Evolutionary conservation across 2,329 filamentous ascomycete genomes (phyloP).

Genomic region (Fusarium sp.): DNA sequence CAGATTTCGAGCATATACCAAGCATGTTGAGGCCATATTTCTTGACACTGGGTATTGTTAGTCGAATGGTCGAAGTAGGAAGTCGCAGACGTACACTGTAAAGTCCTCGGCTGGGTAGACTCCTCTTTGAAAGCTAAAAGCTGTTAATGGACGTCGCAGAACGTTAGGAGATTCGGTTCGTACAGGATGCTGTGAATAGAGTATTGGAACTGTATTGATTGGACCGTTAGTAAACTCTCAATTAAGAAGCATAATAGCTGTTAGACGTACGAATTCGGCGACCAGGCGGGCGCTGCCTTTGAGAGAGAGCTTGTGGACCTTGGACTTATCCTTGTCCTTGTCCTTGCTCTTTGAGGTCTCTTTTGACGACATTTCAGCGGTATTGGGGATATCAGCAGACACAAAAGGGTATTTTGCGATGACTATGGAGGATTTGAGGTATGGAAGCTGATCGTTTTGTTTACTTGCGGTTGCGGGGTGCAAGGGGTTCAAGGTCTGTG

Average conservation of each 20-base stretch:
- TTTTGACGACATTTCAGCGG: constrained; percentile 49
- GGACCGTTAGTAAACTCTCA: constrained; percentile 33
- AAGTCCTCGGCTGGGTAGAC: constrained; percentile 97
- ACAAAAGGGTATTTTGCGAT: background rate
- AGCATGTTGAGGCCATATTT: constrained; percentile 99
- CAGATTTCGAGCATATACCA: constrained; percentile 59
- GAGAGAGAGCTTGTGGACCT: constrained; percentile 93
- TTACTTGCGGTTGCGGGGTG: constrained; percentile 50
- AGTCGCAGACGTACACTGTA: constrained; percentile 74
- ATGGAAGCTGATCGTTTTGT: constrained; percentile 38
- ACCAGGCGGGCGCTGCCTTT: constrained; percentile 88
- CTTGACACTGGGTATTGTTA: constrained; percentile 72
- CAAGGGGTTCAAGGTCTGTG: constrained; percentile 42
- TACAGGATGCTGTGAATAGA: constrained; percentile 97
- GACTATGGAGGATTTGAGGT: constrained; percentile 1
- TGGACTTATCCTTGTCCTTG: constrained; percentile 81
- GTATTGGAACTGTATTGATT: constrained; percentile 81
- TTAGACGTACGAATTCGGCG: constrained; percentile 87
- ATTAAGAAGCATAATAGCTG: background rate
- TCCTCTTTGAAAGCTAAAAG: constrained; percentile 81
- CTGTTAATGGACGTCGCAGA: constrained; percentile 4
- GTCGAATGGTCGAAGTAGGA: background rate
- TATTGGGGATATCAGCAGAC: background rate
- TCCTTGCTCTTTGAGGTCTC: constrained; percentile 50
- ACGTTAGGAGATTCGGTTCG: background rate